These are phyloP conservation scores for Rhizoclosmatium globosum DNA, from an alignment of 192 early-diverging fungal genomes.

Conservation along the genomic window DNA sequence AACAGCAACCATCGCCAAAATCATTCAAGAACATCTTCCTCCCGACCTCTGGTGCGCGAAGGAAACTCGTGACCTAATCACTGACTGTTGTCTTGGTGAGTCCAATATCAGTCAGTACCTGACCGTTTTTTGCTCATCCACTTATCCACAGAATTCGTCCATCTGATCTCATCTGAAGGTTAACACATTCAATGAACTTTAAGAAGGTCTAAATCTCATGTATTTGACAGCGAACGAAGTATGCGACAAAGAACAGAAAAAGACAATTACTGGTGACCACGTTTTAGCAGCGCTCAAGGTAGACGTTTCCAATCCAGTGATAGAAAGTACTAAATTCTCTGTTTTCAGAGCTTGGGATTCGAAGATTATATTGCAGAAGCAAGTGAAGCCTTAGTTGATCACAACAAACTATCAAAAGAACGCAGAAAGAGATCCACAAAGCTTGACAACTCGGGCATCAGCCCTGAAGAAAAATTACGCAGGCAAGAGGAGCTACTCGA, in stretches of 20 bases:
- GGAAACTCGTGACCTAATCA: conserved; percentile 92
- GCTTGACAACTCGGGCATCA: conserved; percentile 80
- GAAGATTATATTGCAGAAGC: conserved; percentile 90
- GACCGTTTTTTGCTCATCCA: not conserved
- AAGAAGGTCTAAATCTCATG: not conserved
- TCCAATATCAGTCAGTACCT: not conserved
- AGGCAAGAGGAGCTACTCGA: conserved; percentile 91
- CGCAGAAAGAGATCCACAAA: conserved; percentile 81
- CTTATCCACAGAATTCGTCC: conserved; percentile 83
- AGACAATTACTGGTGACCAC: conserved; percentile 98
- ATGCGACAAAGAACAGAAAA: conserved; percentile 95
- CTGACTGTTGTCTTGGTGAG: conserved; percentile 95
- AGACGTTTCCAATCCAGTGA: not conserved
- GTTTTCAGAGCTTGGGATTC: conserved; percentile 80
- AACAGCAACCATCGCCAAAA: conserved; percentile 89
- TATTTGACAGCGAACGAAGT: conserved; percentile 81
- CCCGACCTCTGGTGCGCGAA: conserved; percentile 90
- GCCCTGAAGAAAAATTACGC: conserved; percentile 83
- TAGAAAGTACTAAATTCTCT: not conserved
- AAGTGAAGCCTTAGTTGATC: conserved; percentile 75
- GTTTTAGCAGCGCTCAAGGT: conserved; percentile 88
- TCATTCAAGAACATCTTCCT: conserved; percentile 97
- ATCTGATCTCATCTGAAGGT: conserved; percentile 87
- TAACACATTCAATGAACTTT: not conserved
- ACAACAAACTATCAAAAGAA: conserved; percentile 84